phyloP scores from a whole-genome alignment of 306 rosid genomes.

The Rosa persica region DNA sequence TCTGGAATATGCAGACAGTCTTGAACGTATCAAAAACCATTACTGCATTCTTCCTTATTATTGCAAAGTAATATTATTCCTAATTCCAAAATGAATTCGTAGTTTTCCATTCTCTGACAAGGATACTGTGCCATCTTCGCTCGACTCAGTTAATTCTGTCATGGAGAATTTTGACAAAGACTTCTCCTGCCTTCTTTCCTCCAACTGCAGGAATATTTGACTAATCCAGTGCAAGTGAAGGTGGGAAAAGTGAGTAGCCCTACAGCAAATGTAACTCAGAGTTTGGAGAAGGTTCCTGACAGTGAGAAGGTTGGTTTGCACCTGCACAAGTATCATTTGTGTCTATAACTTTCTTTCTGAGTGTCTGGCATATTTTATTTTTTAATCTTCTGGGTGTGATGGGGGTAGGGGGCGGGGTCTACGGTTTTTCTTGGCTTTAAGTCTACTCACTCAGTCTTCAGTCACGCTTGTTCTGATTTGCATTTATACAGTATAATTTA shows the following conservation, averaged over 20 bases:
- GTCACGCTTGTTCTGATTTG: neutral
- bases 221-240: slow-evolving; percentile 70
- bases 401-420: neutral
- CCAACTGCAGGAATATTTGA: slow-evolving; percentile 75
- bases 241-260: slow-evolving; percentile 93
- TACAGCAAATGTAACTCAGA: slow-evolving; percentile 82
- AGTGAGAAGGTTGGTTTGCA: slow-evolving; percentile 58
- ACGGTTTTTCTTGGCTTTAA: neutral
- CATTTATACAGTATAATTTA: neutral
- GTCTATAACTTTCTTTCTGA: neutral
- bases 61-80: neutral
- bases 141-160: neutral
- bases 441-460: neutral
- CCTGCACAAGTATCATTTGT: neutral
- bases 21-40: neutral
- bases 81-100: neutral
- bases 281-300: slow-evolving; percentile 71
- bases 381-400: neutral
- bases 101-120: neutral
- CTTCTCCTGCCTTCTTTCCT: slow-evolving; percentile 1
- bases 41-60: neutral
- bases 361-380: neutral
- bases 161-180: neutral
- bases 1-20: neutral
- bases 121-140: neutral